Evolutionary conservation across 768 basidiomycete genomes (phyloP).

Genomic region (Boletus sp.): DNA sequence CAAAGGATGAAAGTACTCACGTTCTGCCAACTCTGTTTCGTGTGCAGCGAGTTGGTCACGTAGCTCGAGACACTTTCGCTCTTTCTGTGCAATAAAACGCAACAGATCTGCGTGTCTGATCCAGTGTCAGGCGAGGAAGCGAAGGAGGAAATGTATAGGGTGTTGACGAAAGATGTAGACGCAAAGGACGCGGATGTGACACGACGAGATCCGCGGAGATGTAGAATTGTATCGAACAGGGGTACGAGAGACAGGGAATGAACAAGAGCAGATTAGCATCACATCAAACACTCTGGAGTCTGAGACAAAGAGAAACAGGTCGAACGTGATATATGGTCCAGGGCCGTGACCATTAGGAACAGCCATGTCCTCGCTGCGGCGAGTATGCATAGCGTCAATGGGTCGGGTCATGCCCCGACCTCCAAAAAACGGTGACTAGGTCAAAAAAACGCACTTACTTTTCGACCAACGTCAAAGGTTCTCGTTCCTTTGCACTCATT

Average conservation of each 20-base stretch:
- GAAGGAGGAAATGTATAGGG: not conserved
- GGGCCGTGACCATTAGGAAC: not conserved
- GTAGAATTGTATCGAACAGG: not conserved
- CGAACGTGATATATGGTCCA: not conserved
- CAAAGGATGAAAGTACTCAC: conserved; percentile 33
- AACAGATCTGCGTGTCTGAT: conserved; percentile 74
- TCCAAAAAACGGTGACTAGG: not conserved
- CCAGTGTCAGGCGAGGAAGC: not conserved
- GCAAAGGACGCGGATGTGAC: too few relatives aligned
- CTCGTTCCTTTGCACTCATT: conserved; percentile 16
- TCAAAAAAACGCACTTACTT: conserved; percentile 45
- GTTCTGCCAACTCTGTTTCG: conserved; percentile 67
- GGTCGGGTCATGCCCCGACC: not conserved
- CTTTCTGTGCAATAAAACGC: conserved; percentile 85
- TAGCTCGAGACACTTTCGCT: conserved; percentile 77
- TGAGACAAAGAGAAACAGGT: not conserved
- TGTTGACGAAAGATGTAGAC: not conserved
- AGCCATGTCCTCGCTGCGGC: not conserved
- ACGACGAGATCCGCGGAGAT: not conserved
- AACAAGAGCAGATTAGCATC: not conserved
- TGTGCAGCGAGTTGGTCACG: conserved; percentile 69
- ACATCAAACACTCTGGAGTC: not conserved
- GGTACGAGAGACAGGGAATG: not conserved
- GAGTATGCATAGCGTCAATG: not conserved
- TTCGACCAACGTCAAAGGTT: conserved; percentile 66